A percentile compares a stretch with the other conserved stretches of the same genome.
phyloP scores from a whole-genome alignment of 768 basidiomycete genomes.

The Amanita subjunquillea region DNA sequence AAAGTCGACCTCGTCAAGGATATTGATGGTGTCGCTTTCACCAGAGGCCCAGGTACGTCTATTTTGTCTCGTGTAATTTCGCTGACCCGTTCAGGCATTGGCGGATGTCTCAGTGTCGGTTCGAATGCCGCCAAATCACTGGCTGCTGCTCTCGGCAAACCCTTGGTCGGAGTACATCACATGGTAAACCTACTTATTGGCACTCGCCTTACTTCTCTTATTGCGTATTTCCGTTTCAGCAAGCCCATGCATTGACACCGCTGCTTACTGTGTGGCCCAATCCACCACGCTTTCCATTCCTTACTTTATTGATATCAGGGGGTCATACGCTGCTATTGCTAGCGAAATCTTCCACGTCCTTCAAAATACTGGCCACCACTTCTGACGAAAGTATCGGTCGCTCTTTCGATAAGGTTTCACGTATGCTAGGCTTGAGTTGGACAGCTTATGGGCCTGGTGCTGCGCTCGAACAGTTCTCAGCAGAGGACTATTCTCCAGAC shows the following conservation, averaged over 20 bases:
- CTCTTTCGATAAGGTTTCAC: conserved; percentile 76
- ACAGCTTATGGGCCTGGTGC: conserved; percentile 59
- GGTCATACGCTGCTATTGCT: conserved; percentile 88
- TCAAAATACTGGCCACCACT: conserved; percentile 65
- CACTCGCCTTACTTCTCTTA: background rate
- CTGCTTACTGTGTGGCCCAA: conserved; percentile 48
- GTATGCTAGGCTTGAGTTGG: conserved; percentile 59
- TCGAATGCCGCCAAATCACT: conserved; percentile 80
- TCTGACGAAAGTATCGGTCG: conserved; percentile 70
- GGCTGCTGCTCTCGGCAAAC: conserved; percentile 68
- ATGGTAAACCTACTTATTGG: conserved; percentile 51
- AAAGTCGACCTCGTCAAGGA: conserved; percentile 40
- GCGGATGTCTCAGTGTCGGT: conserved; percentile 70
- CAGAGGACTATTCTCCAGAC: conserved; percentile 17
- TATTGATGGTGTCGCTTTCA: conserved; percentile 85
- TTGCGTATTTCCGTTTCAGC: conserved; percentile 32
- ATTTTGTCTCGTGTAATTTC: conserved; percentile 5
- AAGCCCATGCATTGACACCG: conserved; percentile 86
- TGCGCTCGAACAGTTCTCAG: conserved; percentile 68
- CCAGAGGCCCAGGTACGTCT: conserved; percentile 66
- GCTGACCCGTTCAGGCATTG: conserved; percentile 43
- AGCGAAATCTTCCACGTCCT: conserved; percentile 44
- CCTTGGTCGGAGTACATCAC: conserved; percentile 86
- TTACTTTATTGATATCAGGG: conserved; percentile 85
- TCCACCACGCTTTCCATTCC: conserved; percentile 68